Evolutionary conservation across 2,329 filamentous ascomycete species (phyloP), one percentile per base, ranked within the genome.

Genomic region (Verruconis gallopava): DNA sequence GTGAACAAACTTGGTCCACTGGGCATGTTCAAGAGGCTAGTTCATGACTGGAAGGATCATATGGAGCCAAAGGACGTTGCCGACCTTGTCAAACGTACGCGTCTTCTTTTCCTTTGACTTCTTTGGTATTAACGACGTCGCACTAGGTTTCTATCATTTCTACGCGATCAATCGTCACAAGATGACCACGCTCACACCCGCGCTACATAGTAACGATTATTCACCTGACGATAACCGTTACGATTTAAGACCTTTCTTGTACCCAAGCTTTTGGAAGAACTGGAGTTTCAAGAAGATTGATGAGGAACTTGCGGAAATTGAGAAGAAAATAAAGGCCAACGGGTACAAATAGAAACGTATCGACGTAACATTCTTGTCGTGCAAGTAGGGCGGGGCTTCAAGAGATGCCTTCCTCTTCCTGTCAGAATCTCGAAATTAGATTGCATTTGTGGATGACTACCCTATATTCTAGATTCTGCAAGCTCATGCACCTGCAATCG

Each of bases 111-210:
- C 40, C 50, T 21, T 20, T 32, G 13, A 20, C 33, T n/a, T 13
- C 3, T 14, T n/a, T n/a, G 15, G n/a, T n/a, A 19, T 33, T 15
- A 19, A 12, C 22, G 14, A 37, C 9, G 21, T 28, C 17, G 20
- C 32, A 1, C 43, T 20, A 15, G 22, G 21, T 12, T 41, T 41
- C 54, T 68, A 63, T 53, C 62, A 60, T 48, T 74, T 68, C 51
- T 78, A 80, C 51, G 66, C 69, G 0, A 73, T 79, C 49, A 81
- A 81, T 51, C 60, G 77, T 6, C 77, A 81, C 55, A 81, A 81
- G 38, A 41, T 42, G 44, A 46, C 45, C 3, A 47, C 38, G 4
- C 14, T 47, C 13, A 46, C 40, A 11, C 40, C 44, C 1, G 34
- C 35, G 5, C 22, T 49, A 25, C 53, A 57, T 41, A 45, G 43